Evolutionary conservation across 2,329 filamentous ascomycete species (phyloP), one percentile per base, ranked within the genome.

Genomic region (Talaromyces piceae): DNA sequence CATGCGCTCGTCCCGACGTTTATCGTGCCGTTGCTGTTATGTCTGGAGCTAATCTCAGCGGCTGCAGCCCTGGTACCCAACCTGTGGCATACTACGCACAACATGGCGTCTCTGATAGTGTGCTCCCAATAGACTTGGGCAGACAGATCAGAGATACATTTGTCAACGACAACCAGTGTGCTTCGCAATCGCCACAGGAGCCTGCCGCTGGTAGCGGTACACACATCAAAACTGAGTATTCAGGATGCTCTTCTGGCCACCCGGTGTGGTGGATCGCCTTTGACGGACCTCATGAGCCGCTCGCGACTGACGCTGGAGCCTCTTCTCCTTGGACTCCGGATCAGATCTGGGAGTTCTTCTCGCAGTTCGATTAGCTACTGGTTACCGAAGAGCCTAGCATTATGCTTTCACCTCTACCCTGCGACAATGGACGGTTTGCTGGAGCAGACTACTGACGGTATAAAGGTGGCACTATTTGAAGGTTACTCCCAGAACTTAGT

Each of bases 161-260:
- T 45, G 39, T 50, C 16, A 50, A 50, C 22, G 39, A 50, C 6
- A 50, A 50, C 33, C n/a, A 5, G 9, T 50, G 39, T 37, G 44
- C 39, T 6, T 12, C 39, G 8, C 16, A 16, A 37, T 44, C 30
- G 11, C 47, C 47, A 3, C 39, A 41, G 4, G 39, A 27, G 11
- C 47, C 47, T 44, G 39, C 39, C 26, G 37, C 27, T 22, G 47
- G 39, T 23, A 44, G 39, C 13, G 47, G 39, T 2, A 50, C 13
- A 20, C 47, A 50, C 20, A 50, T 50, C 13, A 50, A 50, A 23
- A 50, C 47, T 6, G 47, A 45, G 18, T 50, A 44, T 23, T 50
- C 47, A 25, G 39, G 47, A 8, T 50, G 47, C 28, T 44, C 27
- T 16, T 18, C 27, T 5, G 47, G 18, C 5, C 39, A 50, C 8